phyloP scores from a whole-genome alignment of 371 early-diverging fungal species.

The Zychaea mexicana region DNA sequence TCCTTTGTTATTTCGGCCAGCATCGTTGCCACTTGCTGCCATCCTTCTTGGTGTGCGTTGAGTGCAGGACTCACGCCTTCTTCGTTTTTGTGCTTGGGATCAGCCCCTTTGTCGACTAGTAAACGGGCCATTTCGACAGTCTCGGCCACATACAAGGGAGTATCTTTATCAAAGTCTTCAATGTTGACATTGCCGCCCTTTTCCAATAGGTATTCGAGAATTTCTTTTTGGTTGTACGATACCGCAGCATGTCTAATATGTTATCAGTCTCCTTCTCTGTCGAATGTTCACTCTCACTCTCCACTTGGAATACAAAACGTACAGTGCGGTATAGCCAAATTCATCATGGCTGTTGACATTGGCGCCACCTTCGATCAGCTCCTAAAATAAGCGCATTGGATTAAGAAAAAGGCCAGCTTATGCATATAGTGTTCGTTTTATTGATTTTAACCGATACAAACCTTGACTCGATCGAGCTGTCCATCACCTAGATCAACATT shows the following conservation, averaged over 20 bases:
- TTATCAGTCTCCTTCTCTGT: neutral
- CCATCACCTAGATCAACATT: constrained; percentile 38
- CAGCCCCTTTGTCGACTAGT: constrained; percentile 75
- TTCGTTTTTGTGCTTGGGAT: constrained; percentile 61
- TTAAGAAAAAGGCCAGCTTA: neutral
- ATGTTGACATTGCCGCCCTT: constrained; percentile 68
- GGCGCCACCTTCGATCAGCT: constrained; percentile 46
- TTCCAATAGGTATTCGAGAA: constrained; percentile 55
- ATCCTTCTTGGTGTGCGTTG: constrained; percentile 44
- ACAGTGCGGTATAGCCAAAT: constrained; percentile 73
- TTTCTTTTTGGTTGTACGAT: constrained; percentile 63
- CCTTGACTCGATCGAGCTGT: constrained; percentile 46
- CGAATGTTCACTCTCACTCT: too few relatives aligned
- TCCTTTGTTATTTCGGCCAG: constrained; percentile 38
- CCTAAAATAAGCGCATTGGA: constrained; percentile 19
- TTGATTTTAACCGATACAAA: constrained; percentile 5
- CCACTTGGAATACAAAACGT: constrained; percentile 20
- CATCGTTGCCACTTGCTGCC: constrained; percentile 39
- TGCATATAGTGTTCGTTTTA: neutral
- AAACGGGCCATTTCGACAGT: constrained; percentile 70
- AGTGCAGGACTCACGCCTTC: constrained; percentile 59
- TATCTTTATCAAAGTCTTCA: constrained; percentile 81
- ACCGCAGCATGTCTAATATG: constrained; percentile 67
- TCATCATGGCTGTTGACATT: constrained; percentile 68
- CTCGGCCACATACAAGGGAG: constrained; percentile 86